Evolutionary conservation across 345 rosid species (phyloP).

Genomic region (Draba incana): DNA sequence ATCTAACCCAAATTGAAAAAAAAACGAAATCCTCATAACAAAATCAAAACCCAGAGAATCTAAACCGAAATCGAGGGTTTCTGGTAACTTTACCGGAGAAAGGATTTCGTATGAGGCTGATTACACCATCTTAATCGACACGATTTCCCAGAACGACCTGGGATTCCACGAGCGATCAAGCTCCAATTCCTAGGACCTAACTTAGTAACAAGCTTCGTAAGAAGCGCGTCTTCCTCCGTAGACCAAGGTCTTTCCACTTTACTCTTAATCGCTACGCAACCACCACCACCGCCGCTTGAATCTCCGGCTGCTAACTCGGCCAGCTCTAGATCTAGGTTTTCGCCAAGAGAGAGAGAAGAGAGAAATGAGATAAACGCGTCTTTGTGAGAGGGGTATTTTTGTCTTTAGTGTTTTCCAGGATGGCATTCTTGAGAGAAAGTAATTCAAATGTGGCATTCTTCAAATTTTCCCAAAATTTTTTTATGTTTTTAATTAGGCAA

Average conservation of each 20-base stretch:
- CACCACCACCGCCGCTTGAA: constrained; percentile 36
- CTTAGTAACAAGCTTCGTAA: constrained; percentile 60
- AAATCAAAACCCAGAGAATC: not conserved
- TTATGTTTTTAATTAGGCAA: too few species aligned
- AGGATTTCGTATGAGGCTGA: constrained; percentile 84
- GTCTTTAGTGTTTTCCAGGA: too few species aligned
- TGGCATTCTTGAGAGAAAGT: too few species aligned
- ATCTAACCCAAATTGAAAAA: too few species aligned
- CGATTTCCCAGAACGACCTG: constrained; percentile 84
- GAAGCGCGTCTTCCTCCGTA: constrained; percentile 73
- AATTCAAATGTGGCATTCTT: too few species aligned
- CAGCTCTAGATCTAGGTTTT: not conserved
- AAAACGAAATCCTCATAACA: too few species aligned
- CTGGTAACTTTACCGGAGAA: constrained; percentile 54
- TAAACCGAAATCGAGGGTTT: not conserved
- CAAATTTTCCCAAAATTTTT: too few species aligned
- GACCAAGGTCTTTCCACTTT: constrained; percentile 87
- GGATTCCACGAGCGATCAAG: constrained; percentile 78
- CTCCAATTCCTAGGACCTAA: constrained; percentile 89
- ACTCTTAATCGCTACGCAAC: constrained; percentile 29
- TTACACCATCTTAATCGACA: constrained; percentile 89
- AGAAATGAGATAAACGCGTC: too few species aligned
- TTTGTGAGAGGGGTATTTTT: too few species aligned
- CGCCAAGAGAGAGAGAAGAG: too few species aligned
- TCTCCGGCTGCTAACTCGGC: constrained; percentile 42